A percentile compares a stretch with the other conserved stretches of the same genome.
phyloP scores from a whole-genome alignment of 2,329 filamentous ascomycete species.

The Camptophora hylomeconis region DNA sequence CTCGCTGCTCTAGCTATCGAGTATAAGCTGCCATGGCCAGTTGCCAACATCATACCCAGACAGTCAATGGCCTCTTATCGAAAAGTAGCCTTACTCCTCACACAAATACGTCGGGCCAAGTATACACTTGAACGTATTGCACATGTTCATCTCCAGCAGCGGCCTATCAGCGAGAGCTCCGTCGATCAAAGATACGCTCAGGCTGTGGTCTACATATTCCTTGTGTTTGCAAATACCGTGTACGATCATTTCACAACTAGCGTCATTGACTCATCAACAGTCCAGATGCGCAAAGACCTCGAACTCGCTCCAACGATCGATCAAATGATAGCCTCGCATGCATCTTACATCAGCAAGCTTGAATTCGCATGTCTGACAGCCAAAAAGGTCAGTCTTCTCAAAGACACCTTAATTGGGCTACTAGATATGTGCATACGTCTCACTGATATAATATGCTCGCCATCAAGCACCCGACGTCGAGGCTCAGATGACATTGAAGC shows the following conservation, averaged over 20 bases:
- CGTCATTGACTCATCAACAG: conserved; percentile 50
- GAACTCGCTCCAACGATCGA: conserved; percentile 59
- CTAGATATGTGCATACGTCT: conserved; percentile 64
- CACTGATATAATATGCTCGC: conserved; percentile 37
- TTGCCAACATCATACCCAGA: conserved; percentile 60
- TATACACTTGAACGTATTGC: conserved; percentile 47
- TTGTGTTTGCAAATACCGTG: conserved; percentile 66
- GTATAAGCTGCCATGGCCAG: conserved; percentile 54
- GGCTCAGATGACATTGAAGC: conserved; percentile 7
- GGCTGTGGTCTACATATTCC: conserved; percentile 50
- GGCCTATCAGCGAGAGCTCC: conserved; percentile 17
- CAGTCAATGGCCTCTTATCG: conserved; percentile 55
- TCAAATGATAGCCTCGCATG: conserved; percentile 61
- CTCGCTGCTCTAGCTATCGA: conserved; percentile 52
- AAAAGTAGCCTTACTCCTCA: conserved; percentile 57
- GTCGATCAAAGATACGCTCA: conserved; percentile 9
- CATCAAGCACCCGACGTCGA: conserved; percentile 1
- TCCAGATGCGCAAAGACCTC: conserved; percentile 45
- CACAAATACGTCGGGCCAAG: conserved; percentile 63
- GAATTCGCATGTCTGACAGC: conserved; percentile 59
- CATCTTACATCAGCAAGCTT: conserved; percentile 48
- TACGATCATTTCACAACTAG: conserved; percentile 65
- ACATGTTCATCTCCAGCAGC: conserved; percentile 23
- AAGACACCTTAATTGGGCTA: conserved; percentile 58
- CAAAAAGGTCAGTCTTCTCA: conserved; percentile 54